Evolutionary conservation across 2,329 filamentous ascomycete species (phyloP).

Genomic region (Hypoxylon sp.): DNA sequence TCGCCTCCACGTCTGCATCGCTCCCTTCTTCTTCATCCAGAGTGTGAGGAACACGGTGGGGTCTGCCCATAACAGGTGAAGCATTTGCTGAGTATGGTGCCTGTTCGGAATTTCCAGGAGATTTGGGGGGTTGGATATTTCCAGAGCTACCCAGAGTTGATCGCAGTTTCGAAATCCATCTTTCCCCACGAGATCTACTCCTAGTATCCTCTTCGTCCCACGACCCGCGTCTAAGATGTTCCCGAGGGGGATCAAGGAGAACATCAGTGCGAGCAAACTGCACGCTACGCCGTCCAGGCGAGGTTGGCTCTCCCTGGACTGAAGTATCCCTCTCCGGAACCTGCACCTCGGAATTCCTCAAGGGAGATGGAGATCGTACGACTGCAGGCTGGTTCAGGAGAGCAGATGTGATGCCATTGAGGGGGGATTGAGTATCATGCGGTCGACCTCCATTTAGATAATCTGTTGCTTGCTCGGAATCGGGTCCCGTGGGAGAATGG

Average conservation of each 20-base stretch:
- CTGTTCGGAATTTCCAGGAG: constrained; percentile 57
- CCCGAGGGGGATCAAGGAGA: constrained; percentile 62
- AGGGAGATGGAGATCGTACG: constrained; percentile 46
- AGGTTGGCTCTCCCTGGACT: constrained; percentile 50
- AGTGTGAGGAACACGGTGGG: constrained; percentile 67
- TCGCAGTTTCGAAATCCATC: constrained; percentile 84
- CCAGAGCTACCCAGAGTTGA: constrained; percentile 73
- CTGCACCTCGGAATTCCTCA: constrained; percentile 30
- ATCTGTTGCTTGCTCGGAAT: constrained; percentile 53
- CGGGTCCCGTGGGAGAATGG: constrained; percentile 37
- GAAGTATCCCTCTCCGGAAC: constrained; percentile 42
- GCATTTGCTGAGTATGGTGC: constrained; percentile 59
- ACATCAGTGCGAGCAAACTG: constrained; percentile 77
- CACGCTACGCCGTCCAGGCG: constrained; percentile 75
- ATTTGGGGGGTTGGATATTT: constrained; percentile 63
- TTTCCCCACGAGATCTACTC: constrained; percentile 72
- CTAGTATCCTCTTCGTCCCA: constrained; percentile 75
- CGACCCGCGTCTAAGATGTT: constrained; percentile 74
- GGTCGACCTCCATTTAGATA: constrained; percentile 58
- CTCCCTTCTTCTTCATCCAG: constrained; percentile 72
- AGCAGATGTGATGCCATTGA: constrained; percentile 35
- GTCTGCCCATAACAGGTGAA: constrained; percentile 64
- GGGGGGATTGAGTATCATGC: constrained; percentile 53
- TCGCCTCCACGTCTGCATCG: constrained; percentile 89
- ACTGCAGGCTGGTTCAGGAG: constrained; percentile 40